Evolutionary conservation across 257 asterid genomes (phyloP), one percentile per base, ranked within the genome.

Genomic region (Solanum ahanhuiri): DNA sequence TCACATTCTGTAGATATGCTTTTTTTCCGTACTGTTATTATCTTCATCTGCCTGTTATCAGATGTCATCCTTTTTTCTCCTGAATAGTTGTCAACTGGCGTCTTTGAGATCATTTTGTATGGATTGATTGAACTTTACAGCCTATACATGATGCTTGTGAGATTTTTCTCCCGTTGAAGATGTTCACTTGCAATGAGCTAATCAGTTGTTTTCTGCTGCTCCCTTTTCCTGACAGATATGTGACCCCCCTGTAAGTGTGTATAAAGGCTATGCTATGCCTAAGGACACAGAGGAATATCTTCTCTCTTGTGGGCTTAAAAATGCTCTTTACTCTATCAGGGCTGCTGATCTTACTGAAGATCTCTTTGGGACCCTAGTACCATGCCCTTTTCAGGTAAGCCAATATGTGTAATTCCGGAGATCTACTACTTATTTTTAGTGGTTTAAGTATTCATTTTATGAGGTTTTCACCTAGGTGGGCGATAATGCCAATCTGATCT

Each of bases 231-330:
- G 82, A 86, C 91, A 96, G 99, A 91, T 95, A 90, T 91, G 94
- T 54, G 97, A 96, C 82, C 98, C 98, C 89, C 98, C 99, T 57
- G 99, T 93, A 73, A 95, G 99, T 85, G 98, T 95, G 77, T 95
- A 89, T 87, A 96, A 96, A 91, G 98, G 98, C 66, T 88, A 93
- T 87, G 87, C 92, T 81, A 91, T 96, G 96, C 94, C 94, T 73
- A 94, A 94, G 92, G 96, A 94, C 88, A 93, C 99, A 12, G 96
- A 95, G 88, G 92, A 96, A 88, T 91, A 95, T 87, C 98, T 96
- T 22, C 90, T 90, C 76, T 91, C 98, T 60, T 87, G 94, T 87
- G 98, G 98, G 88, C 98, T 95, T 88, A 92, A 93, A 91, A 92
- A 95, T 87, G 97, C 98, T 86, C 98, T 96, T 85, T 96, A 93